Percentiles rank a stretch among this genome's conserved stretches.
Evolutionary conservation across 225 moss, liverwort and hornwort species (phyloP).

Genomic region (Pleurozium schreberi): DNA sequence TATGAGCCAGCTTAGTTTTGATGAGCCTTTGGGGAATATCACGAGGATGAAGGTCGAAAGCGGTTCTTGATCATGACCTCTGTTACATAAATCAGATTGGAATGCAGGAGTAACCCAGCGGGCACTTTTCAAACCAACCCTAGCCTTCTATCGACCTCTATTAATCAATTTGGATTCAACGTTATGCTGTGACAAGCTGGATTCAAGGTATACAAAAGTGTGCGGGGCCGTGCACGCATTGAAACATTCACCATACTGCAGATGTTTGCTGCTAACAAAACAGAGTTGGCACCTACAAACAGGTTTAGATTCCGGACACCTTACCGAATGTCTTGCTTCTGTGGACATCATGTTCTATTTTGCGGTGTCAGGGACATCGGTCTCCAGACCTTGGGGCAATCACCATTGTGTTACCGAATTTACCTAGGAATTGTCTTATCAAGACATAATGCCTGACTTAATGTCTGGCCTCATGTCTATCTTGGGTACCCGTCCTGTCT

Average conservation of each 20-base stretch:
- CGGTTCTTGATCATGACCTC: background rate
- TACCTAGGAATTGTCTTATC: background rate
- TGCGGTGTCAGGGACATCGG: background rate
- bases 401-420: background rate
- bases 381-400: background rate
- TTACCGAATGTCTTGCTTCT: background rate
- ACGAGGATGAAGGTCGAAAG: background rate
- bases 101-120: background rate
- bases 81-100: background rate
- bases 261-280: background rate
- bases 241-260: background rate
- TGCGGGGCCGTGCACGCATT: background rate
- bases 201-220: background rate
- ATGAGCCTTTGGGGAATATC: background rate
- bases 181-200: background rate
- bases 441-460: too few relatives aligned
- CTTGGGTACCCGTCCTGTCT: background rate
- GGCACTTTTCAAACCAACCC: background rate
- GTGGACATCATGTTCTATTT: background rate
- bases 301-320: background rate
- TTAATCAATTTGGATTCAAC: background rate
- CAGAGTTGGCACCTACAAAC: background rate
- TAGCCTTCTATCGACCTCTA: background rate
- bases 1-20: background rate
- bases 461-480: too few relatives aligned